Percentiles rank a stretch among this genome's conserved stretches.
Conservation (phyloP, 208 protist species). For the Acanthamoeba royreba region DNA sequence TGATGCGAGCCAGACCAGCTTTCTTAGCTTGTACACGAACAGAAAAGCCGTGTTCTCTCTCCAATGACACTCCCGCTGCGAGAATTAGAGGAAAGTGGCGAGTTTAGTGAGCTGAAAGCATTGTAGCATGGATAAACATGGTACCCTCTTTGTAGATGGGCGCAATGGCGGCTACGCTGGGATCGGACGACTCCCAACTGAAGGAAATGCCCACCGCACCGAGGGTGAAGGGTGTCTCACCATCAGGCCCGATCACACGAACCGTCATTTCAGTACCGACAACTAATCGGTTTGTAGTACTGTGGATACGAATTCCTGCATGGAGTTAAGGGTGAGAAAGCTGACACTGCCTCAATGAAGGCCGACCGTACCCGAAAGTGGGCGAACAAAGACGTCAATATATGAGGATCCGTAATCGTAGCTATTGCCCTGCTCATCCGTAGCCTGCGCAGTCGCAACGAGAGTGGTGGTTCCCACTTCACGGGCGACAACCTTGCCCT, state of each 20-base stretch:
- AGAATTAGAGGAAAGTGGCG: neutral
- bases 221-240: slow-evolving; percentile 46
- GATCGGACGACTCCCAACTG: slow-evolving; percentile 18
- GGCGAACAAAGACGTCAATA: slow-evolving; percentile 14
- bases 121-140: neutral
- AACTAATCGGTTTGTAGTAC: neutral
- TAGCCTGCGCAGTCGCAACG: neutral
- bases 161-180: neutral
- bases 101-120: neutral
- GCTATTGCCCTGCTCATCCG: neutral
- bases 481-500: neutral
- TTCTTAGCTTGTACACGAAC: slow-evolving; percentile 5
- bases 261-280: slow-evolving; percentile 43
- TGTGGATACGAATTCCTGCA: slow-evolving; percentile 33
- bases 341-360: neutral
- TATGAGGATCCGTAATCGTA: neutral
- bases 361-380: neutral
- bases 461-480: slow-evolving; percentile 11
- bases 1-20: slow-evolving; percentile 22
- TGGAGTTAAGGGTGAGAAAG: neutral
- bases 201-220: slow-evolving; percentile 24
- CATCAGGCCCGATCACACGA: slow-evolving; percentile 4
- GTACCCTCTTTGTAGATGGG: slow-evolving; percentile 37
- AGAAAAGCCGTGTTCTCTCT: slow-evolving; percentile 42
- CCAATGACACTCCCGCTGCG: slow-evolving; percentile 31